These are phyloP conservation scores for Saccharomyces mikatae DNA, from an alignment of 805 yeast genomes.

Conservation along the genomic window DNA sequence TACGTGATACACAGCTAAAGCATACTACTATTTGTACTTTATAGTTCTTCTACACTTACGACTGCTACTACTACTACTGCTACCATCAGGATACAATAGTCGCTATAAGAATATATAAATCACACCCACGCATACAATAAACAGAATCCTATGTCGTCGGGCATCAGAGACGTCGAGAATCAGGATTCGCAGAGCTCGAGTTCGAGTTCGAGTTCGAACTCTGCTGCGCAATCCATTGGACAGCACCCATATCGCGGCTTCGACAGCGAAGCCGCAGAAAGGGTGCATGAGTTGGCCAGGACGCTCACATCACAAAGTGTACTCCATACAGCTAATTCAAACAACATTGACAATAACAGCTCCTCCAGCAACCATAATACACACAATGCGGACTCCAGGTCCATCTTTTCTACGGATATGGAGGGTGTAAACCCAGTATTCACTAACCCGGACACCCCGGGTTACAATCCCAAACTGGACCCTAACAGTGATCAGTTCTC, in stretches of 20 bases:
- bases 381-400: slow-evolving; percentile 5
- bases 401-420: slow-evolving; percentile 10
- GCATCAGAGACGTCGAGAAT: not conserved
- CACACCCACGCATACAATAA: not conserved
- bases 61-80: not conserved
- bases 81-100: not conserved
- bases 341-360: not conserved
- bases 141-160: not conserved
- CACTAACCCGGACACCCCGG: slow-evolving; percentile 8
- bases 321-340: not conserved
- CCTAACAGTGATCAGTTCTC: slow-evolving; percentile 53
- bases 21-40: not conserved
- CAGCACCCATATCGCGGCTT: slow-evolving; percentile 31
- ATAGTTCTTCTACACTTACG: too few relatives aligned
- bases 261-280: slow-evolving; percentile 27
- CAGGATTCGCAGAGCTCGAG: not conserved
- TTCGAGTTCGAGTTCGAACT: not conserved
- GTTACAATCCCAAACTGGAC: slow-evolving; percentile 40
- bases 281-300: slow-evolving; percentile 36
- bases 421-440: slow-evolving; percentile 24
- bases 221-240: slow-evolving; percentile 1
- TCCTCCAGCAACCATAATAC: not conserved
- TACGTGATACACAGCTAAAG: not conserved
- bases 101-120: not conserved
- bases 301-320: slow-evolving; percentile 23